These are phyloP conservation scores for Yamadazyma philogaea DNA, from an alignment of 805 yeast genomes.

Conservation along the genomic window DNA sequence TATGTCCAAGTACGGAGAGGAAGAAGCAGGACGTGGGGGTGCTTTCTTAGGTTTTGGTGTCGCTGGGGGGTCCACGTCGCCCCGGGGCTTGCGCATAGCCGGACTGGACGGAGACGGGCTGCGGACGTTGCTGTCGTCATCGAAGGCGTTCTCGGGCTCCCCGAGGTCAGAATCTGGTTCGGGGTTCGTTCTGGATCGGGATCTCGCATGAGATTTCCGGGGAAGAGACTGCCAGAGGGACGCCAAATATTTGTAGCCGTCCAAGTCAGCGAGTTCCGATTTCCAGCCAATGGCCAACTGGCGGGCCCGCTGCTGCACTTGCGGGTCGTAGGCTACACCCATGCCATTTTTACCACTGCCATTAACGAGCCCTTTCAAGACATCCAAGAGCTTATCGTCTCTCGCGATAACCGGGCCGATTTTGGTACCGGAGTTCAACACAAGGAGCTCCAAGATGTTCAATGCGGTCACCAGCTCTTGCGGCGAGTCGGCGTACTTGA, in stretches of 20 bases:
- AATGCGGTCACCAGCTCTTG: slow-evolving; percentile 67
- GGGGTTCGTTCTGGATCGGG: background rate
- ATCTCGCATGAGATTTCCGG: slow-evolving; percentile 7
- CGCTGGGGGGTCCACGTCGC: background rate
- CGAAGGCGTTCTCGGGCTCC: slow-evolving; percentile 10
- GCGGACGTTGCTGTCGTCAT: slow-evolving; percentile 8
- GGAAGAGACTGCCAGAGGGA: slow-evolving; percentile 47
- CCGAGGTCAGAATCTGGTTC: background rate
- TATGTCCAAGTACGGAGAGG: slow-evolving; percentile 19
- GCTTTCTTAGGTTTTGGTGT: slow-evolving; percentile 2
- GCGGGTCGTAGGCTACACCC: slow-evolving; percentile 34
- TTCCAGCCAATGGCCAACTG: slow-evolving; percentile 67
- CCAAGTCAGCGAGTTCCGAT: slow-evolving; percentile 47
- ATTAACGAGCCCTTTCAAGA: slow-evolving; percentile 50
- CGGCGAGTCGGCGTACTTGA: slow-evolving; percentile 72
- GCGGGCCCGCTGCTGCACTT: slow-evolving; percentile 47
- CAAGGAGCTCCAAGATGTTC: slow-evolving; percentile 34
- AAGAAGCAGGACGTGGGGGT: slow-evolving; percentile 26
- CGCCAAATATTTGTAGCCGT: slow-evolving; percentile 49
- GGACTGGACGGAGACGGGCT: slow-evolving; percentile 16
- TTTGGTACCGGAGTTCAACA: slow-evolving; percentile 42
- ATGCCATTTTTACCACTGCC: slow-evolving; percentile 34
- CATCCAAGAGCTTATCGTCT: slow-evolving; percentile 65
- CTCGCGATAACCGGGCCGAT: slow-evolving; percentile 49
- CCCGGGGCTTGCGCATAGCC: slow-evolving; percentile 10